Percentiles rank a stretch among this genome's conserved stretches.
phyloP scores from a whole-genome alignment of 1,139 yeast genomes.

The Hyphopichia fennica region DNA sequence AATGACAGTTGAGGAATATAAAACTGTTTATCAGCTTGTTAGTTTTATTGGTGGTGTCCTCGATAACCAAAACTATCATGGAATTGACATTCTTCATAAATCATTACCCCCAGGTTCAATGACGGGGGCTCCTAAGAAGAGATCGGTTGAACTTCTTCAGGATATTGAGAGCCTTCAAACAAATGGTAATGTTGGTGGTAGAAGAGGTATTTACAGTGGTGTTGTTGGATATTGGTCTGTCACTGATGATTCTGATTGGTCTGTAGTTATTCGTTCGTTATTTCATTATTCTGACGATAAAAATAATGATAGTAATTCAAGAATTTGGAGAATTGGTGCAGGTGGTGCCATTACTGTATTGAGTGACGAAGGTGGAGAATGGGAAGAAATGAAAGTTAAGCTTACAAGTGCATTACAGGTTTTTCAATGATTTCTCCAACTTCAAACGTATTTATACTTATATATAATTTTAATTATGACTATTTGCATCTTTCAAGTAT shows the following conservation, averaged over 20 bases:
- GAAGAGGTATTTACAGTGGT: constrained; percentile 91
- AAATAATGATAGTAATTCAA: constrained; percentile 25
- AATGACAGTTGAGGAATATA: constrained; percentile 91
- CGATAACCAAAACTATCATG: constrained; percentile 46
- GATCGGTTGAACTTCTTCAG: constrained; percentile 83
- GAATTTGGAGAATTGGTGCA: constrained; percentile 87
- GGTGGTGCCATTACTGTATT: constrained; percentile 97
- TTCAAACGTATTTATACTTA: not conserved
- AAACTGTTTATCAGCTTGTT: constrained; percentile 87
- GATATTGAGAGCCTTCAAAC: constrained; percentile 41
- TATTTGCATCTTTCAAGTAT: no score
- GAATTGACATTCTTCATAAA: constrained; percentile 74
- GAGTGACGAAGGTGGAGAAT: constrained; percentile 78
- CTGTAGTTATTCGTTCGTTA: constrained; percentile 86
- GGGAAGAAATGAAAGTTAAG: constrained; percentile 89
- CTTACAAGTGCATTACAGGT: constrained; percentile 75
- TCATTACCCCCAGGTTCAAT: constrained; percentile 97
- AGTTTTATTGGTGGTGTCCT: constrained; percentile 79
- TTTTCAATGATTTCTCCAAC: constrained; percentile 29
- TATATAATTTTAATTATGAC: no score
- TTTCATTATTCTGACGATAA: constrained; percentile 61
- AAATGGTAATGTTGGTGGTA: constrained; percentile 43
- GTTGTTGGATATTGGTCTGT: constrained; percentile 95
- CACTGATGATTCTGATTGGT: constrained; percentile 91
- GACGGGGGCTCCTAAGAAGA: constrained; percentile 98